These are phyloP conservation scores for Casaregolazyma suthepensis DNA, from an alignment of 1,139 yeast genomes.

Conservation along the genomic window DNA sequence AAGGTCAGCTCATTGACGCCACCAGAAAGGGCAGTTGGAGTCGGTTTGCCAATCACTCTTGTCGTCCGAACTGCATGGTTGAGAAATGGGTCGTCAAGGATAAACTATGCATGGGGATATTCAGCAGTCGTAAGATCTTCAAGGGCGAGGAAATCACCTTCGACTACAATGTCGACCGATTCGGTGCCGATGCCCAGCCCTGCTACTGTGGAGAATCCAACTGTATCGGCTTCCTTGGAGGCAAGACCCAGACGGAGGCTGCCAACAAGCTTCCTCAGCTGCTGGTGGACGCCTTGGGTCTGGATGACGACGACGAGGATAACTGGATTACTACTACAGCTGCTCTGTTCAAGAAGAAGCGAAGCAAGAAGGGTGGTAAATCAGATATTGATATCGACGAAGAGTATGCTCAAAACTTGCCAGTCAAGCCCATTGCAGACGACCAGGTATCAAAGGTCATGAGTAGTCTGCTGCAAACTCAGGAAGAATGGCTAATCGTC, in stretches of 20 bases:
- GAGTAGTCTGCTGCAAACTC: slow-evolving; percentile 73
- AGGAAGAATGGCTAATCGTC: slow-evolving; percentile 58
- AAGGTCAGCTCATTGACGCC: slow-evolving; percentile 91
- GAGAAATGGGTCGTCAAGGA: slow-evolving; percentile 97
- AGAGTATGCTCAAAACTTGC: slow-evolving; percentile 56
- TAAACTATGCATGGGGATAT: slow-evolving; percentile 88
- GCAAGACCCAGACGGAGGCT: slow-evolving; percentile 92
- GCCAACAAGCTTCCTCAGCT: slow-evolving; percentile 78
- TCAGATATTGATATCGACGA: slow-evolving; percentile 35
- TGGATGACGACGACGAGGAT: slow-evolving; percentile 47
- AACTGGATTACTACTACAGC: slow-evolving; percentile 26
- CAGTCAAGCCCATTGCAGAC: slow-evolving; percentile 45
- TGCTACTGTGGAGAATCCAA: slow-evolving; percentile 93
- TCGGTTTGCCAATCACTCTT: slow-evolving; percentile 89
- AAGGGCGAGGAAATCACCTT: slow-evolving; percentile 89
- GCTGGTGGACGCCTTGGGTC: slow-evolving; percentile 80
- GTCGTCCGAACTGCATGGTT: slow-evolving; percentile 88
- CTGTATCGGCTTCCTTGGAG: slow-evolving; percentile 91
- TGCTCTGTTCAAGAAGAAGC: slow-evolving; percentile 40
- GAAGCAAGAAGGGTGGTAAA: slow-evolving; percentile 39
- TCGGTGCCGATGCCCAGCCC: slow-evolving; percentile 90
- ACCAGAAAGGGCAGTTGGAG: slow-evolving; percentile 83
- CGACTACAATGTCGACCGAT: slow-evolving; percentile 93
- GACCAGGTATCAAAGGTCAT: slow-evolving; percentile 67
- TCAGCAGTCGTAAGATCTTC: slow-evolving; percentile 68